Evolutionary conservation across 768 basidiomycete species (phyloP), one percentile per base, ranked within the genome.

Genomic region (Clavulina sp.): DNA sequence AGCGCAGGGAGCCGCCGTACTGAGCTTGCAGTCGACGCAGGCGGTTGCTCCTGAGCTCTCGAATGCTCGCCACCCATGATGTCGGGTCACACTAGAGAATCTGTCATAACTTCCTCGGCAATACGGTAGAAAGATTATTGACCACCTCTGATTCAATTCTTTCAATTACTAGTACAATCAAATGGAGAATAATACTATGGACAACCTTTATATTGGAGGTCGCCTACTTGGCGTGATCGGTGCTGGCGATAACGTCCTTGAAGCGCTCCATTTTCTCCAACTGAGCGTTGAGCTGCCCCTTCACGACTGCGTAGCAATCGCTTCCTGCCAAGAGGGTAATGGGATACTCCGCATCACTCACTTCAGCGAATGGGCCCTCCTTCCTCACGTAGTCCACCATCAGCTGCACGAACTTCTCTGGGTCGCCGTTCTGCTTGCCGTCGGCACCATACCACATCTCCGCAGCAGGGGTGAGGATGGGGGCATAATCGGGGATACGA

Each of bases 31-130:
- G 59, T 76, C 73, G 57, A 64, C 69, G 5, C 62, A 63, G 4
- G 79, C 83, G 3, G 81, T 85, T 38, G 83, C 83, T n/a, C 77
- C 80, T 19, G 55, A 63, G 28, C 65, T 84, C 24, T 49, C 48
- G 43, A 46, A 38, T 7, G 34, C 7, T 38, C 19, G 9, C 9
- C 34, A 7, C 7, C 7, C 7, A 38, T 38, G 34, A 38, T 38
- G 34, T 38, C 34, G 19, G 7, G 19, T 38, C 19, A 38, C 34
- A 38, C 19, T 19, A 38, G 19, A 19, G 34, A 7, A 38, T 38
- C 9, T 19, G 19, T 38, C 34, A 38, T 19, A 38, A 19, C 34
- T 38, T 38, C 19, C 9, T 38, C 34, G 34, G 34, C 34, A n/a
- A n/a, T n/a, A n/a, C n/a, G n/a, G n/a, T n/a, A n/a, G n/a, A n/a